These are phyloP conservation scores for Colletotrichum sp. DNA, from an alignment of 2,329 filamentous ascomycete genomes.

Conservation along the genomic window DNA sequence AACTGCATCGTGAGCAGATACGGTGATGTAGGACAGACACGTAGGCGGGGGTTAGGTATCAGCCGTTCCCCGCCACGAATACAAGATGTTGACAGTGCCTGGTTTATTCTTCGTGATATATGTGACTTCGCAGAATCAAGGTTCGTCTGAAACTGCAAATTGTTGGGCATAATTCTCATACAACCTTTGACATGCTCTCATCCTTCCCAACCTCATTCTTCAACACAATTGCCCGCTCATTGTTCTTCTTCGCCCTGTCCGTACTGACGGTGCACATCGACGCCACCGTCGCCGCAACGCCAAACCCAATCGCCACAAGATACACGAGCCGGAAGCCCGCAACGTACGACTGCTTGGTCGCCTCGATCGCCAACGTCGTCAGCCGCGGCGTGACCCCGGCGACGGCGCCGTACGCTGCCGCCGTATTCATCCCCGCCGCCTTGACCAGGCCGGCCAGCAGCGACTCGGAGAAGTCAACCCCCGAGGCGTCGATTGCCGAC, in stretches of 20 bases:
- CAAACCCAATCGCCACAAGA: slow-evolving; percentile 39
- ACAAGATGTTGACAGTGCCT: background rate
- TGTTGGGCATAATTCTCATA: background rate
- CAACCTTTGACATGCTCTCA: background rate
- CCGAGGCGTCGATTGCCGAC: slow-evolving; percentile 23
- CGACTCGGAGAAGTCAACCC: slow-evolving; percentile 22
- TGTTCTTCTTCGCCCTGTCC: slow-evolving; percentile 34
- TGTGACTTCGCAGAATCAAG: background rate
- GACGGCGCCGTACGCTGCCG: slow-evolving; percentile 34
- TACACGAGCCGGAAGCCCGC: slow-evolving; percentile 38
- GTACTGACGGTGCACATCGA: slow-evolving; percentile 34
- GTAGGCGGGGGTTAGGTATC: background rate
- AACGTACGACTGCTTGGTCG: slow-evolving; percentile 36
- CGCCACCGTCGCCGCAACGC: slow-evolving; percentile 32
- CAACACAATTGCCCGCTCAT: slow-evolving; percentile 27
- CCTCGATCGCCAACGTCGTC: slow-evolving; percentile 27
- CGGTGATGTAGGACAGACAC: background rate
- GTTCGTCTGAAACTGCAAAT: background rate
- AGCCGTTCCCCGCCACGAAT: background rate
- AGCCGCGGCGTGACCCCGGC: slow-evolving; percentile 29
- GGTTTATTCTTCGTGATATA: background rate
- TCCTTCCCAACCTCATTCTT: slow-evolving; percentile 24
- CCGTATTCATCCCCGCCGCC: slow-evolving; percentile 33
- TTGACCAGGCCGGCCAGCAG: slow-evolving; percentile 26
- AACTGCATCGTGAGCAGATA: background rate